Evolutionary conservation across 2,329 filamentous ascomycete genomes (phyloP), one percentile per base, ranked within the genome.

Genomic region (Pseudogymnoascus sp.): DNA sequence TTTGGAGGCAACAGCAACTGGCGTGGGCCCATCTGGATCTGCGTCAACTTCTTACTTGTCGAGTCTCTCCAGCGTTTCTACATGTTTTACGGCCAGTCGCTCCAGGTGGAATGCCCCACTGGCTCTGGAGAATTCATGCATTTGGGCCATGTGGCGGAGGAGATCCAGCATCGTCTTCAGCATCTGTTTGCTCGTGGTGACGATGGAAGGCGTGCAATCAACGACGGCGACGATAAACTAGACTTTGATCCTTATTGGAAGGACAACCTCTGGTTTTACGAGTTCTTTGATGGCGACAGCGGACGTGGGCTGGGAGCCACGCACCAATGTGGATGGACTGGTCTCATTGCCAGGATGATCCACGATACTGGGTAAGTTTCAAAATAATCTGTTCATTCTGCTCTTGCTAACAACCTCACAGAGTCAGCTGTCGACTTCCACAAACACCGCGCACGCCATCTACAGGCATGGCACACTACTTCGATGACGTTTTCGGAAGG

Each of bases 1-100:
- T 97, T 97, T 71, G 93, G 93, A 62, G 93, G 93, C 68, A 97
- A 97, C 82, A 96, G 92, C 75, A 97, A 97, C 76, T 97, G 93
- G 93, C 86, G 93, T 77, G 93, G 89, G 0, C 93, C 94, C 0
- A 93, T 96, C 69, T 97, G 93, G 93, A 82, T 97, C 59, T 94
- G 91, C 66, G 92, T 96, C 77, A 97, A 97, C 77, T 97, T 96
- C 77, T 78, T 97, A 62, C 83, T 97, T 12, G 89, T 97, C 42
- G 93, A 97, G 75, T 93, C 92, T 5, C 83, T 97, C n/a, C 90
- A 96, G 70, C 84, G 93, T 33, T 97, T 96, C 80, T 95, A 91
- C 78, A 88, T 97, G 77, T 97, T 96, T 80, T 97, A 97, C 72
- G 93, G 93, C 65, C 89, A 90, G 64, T 84, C 86, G 14, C 85